Evolutionary conservation across 2,329 filamentous ascomycete species (phyloP).

Genomic region (Trichoderma lentiforme): DNA sequence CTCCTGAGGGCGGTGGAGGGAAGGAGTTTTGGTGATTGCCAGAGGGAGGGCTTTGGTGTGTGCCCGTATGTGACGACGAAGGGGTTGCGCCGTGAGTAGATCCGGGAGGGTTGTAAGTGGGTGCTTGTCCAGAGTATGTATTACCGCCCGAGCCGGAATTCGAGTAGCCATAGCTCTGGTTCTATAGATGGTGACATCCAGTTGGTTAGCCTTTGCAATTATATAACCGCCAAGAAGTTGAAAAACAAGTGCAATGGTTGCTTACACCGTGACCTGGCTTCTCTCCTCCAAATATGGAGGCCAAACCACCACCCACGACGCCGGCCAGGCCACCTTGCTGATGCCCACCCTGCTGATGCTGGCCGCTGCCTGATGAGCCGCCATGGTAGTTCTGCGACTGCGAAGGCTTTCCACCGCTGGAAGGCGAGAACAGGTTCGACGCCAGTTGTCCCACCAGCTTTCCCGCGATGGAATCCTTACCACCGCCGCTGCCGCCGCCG

Average conservation of each 20-base stretch:
- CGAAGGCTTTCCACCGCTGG: constrained; percentile 41
- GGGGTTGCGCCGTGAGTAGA: constrained; percentile 21
- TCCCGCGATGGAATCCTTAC: constrained; percentile 43
- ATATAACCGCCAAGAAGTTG: neutral
- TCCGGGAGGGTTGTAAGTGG: constrained; percentile 42
- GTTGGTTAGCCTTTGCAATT: constrained; percentile 18
- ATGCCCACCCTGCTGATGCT: constrained; percentile 42
- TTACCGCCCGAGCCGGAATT: constrained; percentile 48
- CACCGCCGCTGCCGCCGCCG: constrained; percentile 35
- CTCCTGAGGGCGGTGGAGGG: constrained; percentile 21
- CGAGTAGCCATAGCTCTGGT: constrained; percentile 62
- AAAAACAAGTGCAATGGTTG: neutral
- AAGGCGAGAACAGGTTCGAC: constrained; percentile 49
- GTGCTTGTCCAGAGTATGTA: constrained; percentile 60
- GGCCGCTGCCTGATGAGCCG: constrained; percentile 38
- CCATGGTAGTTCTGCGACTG: constrained; percentile 48
- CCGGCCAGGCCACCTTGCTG: constrained; percentile 46
- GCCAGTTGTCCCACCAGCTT: constrained; percentile 57
- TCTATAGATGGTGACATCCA: constrained; percentile 30
- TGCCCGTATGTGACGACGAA: constrained; percentile 29
- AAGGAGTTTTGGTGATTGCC: constrained; percentile 18
- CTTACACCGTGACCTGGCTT: constrained; percentile 38
- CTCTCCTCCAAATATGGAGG: constrained; percentile 49
- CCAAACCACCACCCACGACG: constrained; percentile 51
- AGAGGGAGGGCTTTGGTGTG: constrained; percentile 23